phyloP scores from a whole-genome alignment of 352 stramenopile species.

The Phytophthora citrophthora region DNA sequence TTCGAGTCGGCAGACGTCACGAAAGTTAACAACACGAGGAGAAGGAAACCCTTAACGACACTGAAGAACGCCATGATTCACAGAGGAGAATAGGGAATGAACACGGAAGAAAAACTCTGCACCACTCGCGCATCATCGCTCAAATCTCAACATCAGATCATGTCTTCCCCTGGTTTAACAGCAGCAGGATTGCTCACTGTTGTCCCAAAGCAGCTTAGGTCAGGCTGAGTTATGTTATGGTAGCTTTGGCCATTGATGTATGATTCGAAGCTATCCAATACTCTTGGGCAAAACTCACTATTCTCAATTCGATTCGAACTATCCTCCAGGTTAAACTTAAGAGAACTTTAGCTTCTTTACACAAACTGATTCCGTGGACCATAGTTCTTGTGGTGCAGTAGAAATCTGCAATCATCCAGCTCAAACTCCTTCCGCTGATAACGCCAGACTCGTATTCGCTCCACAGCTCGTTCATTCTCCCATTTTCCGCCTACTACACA shows the following conservation, averaged over 20 bases:
- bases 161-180: not conserved
- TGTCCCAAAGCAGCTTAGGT: too few relatives aligned
- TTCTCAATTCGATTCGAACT: too few relatives aligned
- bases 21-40: conserved; percentile 3
- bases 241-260: too few relatives aligned
- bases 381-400: too few relatives aligned
- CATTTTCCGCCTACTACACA: conserved; percentile 9
- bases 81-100: conserved; percentile 1
- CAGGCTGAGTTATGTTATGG: too few relatives aligned
- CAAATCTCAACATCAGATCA: conserved; percentile 7
- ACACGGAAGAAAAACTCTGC: conserved; percentile 6
- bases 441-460: conserved; percentile 4
- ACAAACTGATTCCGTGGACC: too few relatives aligned
- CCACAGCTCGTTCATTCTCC: conserved; percentile 17
- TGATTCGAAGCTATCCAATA: too few relatives aligned
- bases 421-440: conserved; percentile 3
- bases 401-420: not conserved
- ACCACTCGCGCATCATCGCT: not conserved
- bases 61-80: not conserved
- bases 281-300: too few relatives aligned
- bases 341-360: too few relatives aligned
- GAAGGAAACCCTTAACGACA: not conserved
- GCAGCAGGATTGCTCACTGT: too few relatives aligned
- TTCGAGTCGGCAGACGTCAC: not conserved
- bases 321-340: too few relatives aligned